A percentile compares a stretch with the other conserved stretches of the same genome.
Conservation (phyloP, 2,329 filamentous ascomycete genomes). For the Erysiphe pulchra region DNA sequence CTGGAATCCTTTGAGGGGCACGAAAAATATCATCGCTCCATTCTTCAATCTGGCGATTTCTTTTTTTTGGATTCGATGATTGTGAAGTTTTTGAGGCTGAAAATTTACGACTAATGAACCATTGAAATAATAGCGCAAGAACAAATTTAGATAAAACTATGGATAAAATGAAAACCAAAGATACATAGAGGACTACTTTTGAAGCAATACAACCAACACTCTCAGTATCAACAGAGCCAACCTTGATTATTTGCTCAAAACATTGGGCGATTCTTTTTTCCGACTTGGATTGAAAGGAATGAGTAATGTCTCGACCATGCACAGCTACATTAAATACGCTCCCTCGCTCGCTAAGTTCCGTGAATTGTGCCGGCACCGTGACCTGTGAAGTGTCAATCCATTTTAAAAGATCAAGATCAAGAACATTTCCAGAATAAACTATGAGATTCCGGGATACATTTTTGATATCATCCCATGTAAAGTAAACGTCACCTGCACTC, state of each 20-base stretch:
- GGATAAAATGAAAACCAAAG: conserved; percentile 70
- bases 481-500: conserved; percentile 70
- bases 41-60: conserved; percentile 84
- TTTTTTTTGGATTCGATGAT: conserved; percentile 53
- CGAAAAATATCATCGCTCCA: conserved; percentile 97
- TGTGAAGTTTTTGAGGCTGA: conserved; percentile 69
- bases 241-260: conserved; percentile 80
- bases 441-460: conserved; percentile 76
- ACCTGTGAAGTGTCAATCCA: conserved; percentile 82
- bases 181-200: conserved; percentile 86
- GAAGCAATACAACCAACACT: conserved; percentile 94
- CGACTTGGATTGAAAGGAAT: conserved; percentile 49
- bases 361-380: conserved; percentile 47
- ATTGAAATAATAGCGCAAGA: conserved; percentile 81
- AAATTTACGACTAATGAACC: conserved; percentile 78
- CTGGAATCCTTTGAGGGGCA: conserved; percentile 57
- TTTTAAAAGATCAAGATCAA: conserved; percentile 65
- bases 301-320: conserved; percentile 69
- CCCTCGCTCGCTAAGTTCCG: conserved; percentile 45
- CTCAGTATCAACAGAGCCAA: conserved; percentile 85
- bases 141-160: conserved; percentile 70
- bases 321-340: conserved; percentile 34
- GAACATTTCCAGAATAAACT: conserved; percentile 80
- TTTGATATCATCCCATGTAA: conserved; percentile 80
- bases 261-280: conserved; percentile 73